A percentile compares a stretch with the other conserved stretches of the same genome.
These are phyloP conservation scores for Epicoccum sorghinum DNA, from an alignment of 2,329 filamentous ascomycete genomes.

Conservation along the genomic window DNA sequence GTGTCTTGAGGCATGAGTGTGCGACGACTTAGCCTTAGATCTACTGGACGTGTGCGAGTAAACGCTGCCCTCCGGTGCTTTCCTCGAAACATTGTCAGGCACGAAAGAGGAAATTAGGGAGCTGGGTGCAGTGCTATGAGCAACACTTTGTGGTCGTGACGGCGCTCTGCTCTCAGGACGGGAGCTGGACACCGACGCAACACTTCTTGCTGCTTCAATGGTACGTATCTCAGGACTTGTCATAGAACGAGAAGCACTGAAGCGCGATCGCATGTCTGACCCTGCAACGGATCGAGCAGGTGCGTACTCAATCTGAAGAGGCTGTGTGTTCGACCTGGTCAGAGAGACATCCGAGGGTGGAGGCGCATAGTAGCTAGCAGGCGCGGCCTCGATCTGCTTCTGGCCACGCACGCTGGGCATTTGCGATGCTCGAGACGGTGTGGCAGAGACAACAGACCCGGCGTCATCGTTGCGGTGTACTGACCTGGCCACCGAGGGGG, in stretches of 20 bases:
- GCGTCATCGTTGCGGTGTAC: slow-evolving; percentile 48
- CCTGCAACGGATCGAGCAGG: slow-evolving; percentile 40
- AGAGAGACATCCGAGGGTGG: slow-evolving; percentile 39
- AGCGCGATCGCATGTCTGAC: slow-evolving; percentile 31
- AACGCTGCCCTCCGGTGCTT: slow-evolving; percentile 38
- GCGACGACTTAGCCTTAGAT: slow-evolving; percentile 42
- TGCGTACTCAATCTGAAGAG: slow-evolving; percentile 42
- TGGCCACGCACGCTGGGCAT: slow-evolving; percentile 25
- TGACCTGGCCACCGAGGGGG: slow-evolving; percentile 27
- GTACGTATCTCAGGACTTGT: slow-evolving; percentile 41
- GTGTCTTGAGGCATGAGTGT: slow-evolving; percentile 35
- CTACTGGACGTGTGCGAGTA: slow-evolving; percentile 42
- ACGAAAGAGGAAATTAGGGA: slow-evolving; percentile 48
- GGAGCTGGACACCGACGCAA: slow-evolving; percentile 21
- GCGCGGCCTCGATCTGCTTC: slow-evolving; percentile 50
- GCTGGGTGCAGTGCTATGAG: slow-evolving; percentile 38
- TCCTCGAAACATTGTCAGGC: slow-evolving; percentile 36
- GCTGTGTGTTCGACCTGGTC: slow-evolving; percentile 34
- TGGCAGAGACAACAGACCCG: slow-evolving; percentile 41
- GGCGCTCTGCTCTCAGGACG: slow-evolving; percentile 19
- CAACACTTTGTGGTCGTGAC: slow-evolving; percentile 28
- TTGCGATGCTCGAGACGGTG: slow-evolving; percentile 29
- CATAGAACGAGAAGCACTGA: slow-evolving; percentile 36
- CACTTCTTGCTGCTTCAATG: slow-evolving; percentile 28
- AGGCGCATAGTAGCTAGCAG: slow-evolving; percentile 42